A percentile compares a stretch with the other conserved stretches of the same genome.
Evolutionary conservation across 345 rosid genomes (phyloP).

Genomic region (Cardamine resedifolia): DNA sequence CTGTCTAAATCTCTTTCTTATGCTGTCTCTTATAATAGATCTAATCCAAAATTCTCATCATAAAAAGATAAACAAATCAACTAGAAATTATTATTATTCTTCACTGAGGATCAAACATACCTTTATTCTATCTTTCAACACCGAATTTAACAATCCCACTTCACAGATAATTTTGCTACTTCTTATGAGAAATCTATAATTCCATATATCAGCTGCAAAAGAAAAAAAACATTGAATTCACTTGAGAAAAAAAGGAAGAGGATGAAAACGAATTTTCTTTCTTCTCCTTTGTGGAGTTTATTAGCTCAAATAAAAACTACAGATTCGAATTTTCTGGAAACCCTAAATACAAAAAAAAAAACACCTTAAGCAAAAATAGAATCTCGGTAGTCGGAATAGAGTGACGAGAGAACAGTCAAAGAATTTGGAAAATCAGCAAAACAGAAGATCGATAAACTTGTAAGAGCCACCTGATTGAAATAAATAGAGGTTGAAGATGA

Average conservation of each 20-base stretch:
- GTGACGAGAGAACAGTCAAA: not conserved
- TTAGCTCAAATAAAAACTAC: not conserved
- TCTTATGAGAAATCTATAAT: not conserved
- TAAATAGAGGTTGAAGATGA: not conserved
- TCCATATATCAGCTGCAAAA: not conserved
- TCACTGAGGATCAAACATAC: not conserved
- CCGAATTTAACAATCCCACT: not conserved
- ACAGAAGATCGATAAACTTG: not conserved
- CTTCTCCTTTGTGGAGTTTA: not conserved
- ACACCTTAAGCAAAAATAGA: not conserved
- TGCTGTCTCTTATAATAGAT: not conserved
- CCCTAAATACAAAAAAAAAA: not conserved
- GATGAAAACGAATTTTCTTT: not conserved
- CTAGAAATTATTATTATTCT: not conserved
- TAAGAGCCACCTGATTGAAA: conserved; percentile 16
- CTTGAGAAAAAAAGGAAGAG: not conserved
- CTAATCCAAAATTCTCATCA: conserved; percentile 2
- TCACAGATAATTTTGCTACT: not conserved
- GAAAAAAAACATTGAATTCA: not conserved
- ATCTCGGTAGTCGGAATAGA: not conserved
- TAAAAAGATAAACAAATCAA: not conserved
- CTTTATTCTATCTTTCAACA: not conserved
- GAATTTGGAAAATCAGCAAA: not conserved
- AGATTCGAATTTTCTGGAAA: not conserved
- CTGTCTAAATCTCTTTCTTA: not conserved